phyloP scores from a whole-genome alignment of 2,329 filamentous ascomycete species.

The Bipolaris victoriae region DNA sequence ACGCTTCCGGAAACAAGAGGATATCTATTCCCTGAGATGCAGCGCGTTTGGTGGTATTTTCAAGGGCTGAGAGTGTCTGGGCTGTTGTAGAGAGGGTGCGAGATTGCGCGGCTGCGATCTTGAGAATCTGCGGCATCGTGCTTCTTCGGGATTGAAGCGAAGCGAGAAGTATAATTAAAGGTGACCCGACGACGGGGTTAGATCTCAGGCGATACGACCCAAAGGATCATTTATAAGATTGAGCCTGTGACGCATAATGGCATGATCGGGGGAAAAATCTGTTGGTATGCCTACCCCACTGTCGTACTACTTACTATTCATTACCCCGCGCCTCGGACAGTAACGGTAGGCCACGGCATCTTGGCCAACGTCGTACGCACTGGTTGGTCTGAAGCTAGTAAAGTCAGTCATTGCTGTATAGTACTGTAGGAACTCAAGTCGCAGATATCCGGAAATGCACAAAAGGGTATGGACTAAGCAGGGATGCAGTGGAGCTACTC shows the following conservation, averaged over 20 bases:
- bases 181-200: too few relatives aligned
- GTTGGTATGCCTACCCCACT: slow-evolving; percentile 7
- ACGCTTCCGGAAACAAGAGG: slow-evolving; percentile 89
- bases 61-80: slow-evolving; percentile 70
- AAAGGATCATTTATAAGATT: neutral
- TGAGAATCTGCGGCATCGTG: slow-evolving; percentile 54
- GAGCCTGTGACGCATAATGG: neutral
- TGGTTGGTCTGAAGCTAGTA: neutral
- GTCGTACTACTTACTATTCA: neutral
- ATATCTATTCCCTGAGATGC: slow-evolving; percentile 67
- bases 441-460: neutral
- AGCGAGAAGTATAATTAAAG: neutral
- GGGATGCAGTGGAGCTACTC: slow-evolving; percentile 8
- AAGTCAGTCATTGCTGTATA: neutral
- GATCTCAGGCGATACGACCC: too few relatives aligned
- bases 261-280: neutral
- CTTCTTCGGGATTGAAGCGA: neutral
- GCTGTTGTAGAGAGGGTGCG: slow-evolving; percentile 55
- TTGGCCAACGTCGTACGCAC: neutral
- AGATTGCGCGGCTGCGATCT: slow-evolving; percentile 57
- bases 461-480: neutral
- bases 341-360: neutral
- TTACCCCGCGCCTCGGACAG: slow-evolving; percentile 1
- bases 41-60: slow-evolving; percentile 68
- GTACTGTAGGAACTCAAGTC: neutral